Evolutionary conservation across 2,329 filamentous ascomycete genomes (phyloP).

Genomic region (Pseudopithomyces chartarum): DNA sequence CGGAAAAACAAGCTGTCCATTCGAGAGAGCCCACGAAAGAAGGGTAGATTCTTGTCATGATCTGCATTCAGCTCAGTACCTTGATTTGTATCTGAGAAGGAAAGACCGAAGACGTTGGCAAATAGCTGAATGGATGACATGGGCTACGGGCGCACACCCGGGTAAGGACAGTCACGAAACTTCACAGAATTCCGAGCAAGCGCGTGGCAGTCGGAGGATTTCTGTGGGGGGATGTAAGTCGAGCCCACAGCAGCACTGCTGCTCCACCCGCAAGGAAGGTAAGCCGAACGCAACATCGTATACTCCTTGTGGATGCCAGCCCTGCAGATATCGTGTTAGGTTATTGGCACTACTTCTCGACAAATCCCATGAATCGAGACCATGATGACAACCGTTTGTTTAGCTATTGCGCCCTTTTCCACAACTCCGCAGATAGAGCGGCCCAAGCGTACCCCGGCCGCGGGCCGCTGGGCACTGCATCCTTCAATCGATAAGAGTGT

Average conservation of each 20-base stretch:
- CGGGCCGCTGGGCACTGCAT: neutral
- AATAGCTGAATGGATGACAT: slow-evolving; percentile 1
- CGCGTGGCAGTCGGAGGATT: neutral
- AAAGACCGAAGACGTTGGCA: slow-evolving; percentile 8
- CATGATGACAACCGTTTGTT: neutral
- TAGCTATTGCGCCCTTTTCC: neutral
- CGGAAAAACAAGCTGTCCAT: slow-evolving; percentile 3
- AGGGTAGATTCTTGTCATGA: slow-evolving; percentile 7
- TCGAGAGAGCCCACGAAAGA: slow-evolving; percentile 1
- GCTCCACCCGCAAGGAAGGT: neutral
- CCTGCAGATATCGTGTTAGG: neutral
- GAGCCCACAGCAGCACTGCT: neutral
- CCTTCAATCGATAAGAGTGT: neutral
- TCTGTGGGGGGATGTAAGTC: slow-evolving; percentile 2
- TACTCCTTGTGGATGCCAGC: neutral
- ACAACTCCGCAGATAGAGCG: neutral
- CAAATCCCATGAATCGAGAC: neutral
- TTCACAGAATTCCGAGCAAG: neutral
- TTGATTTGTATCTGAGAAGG: slow-evolving; percentile 27
- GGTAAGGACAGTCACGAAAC: neutral
- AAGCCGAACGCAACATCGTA: neutral
- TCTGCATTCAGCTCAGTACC: slow-evolving; percentile 30
- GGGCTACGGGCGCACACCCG: neutral
- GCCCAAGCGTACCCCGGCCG: neutral
- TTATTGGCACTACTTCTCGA: neutral